These are phyloP conservation scores for Parasitella parasitica DNA, from an alignment of 371 early-diverging fungal genomes.

Conservation along the genomic window DNA sequence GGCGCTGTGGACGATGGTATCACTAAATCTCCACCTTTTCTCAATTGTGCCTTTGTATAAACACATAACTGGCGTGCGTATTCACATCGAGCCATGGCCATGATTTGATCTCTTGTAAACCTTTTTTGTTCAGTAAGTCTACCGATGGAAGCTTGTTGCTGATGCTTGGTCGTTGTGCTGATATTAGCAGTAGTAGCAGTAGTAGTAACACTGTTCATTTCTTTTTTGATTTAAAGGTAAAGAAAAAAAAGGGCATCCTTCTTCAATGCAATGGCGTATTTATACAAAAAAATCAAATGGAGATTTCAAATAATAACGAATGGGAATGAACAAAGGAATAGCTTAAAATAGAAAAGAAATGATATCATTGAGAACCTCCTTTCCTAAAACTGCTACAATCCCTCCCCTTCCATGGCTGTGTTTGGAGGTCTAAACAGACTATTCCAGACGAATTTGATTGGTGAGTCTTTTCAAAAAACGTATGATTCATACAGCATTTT, in stretches of 20 bases:
- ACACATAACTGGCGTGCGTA: constrained; percentile 42
- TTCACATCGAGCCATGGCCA: constrained; percentile 44
- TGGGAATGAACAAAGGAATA: neutral
- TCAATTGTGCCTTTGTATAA: constrained; percentile 25
- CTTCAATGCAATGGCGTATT: neutral
- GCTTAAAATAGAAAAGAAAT: neutral
- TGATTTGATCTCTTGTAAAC: constrained; percentile 32
- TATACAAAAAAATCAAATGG: neutral
- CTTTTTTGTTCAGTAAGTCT: neutral
- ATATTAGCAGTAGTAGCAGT: neutral
- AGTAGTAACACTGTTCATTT: neutral
- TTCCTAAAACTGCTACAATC: neutral
- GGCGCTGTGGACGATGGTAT: neutral
- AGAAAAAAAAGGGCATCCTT: neutral
- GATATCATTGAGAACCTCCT: neutral
- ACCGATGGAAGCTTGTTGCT: neutral
- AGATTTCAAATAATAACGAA: neutral
- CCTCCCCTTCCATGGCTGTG: neutral
- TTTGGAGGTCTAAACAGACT: neutral
- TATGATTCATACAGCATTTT: neutral
- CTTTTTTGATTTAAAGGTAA: neutral
- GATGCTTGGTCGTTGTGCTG: neutral
- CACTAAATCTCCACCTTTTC: neutral
- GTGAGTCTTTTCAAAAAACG: neutral
- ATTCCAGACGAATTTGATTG: neutral